phyloP scores from a whole-genome alignment of 768 basidiomycete species.

The Leccinum ochraceum region DNA sequence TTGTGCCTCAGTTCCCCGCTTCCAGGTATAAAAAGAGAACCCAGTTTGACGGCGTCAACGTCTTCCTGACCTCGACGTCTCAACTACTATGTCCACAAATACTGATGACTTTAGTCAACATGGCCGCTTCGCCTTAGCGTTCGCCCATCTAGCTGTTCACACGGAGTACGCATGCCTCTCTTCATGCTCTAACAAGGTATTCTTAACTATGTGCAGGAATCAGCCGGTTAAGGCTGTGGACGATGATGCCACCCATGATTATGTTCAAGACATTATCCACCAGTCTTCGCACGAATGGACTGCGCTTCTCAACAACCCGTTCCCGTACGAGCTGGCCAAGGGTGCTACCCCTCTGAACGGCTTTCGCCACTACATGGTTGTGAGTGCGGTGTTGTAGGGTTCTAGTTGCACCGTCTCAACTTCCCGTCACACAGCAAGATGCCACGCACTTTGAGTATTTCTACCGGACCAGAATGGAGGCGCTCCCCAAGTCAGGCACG shows the following conservation, averaged over 20 bases:
- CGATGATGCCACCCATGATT: background rate
- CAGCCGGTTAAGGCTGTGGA: background rate
- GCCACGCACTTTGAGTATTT: slow-evolving; percentile 8
- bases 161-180: background rate
- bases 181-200: too few species aligned
- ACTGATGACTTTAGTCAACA: background rate
- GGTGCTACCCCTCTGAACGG: slow-evolving; percentile 1
- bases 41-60: background rate
- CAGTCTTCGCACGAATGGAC: background rate
- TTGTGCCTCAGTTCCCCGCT: background rate
- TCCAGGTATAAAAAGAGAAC: background rate
- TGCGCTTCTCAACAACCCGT: background rate
- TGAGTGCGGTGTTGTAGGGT: background rate
- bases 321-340: background rate
- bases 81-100: background rate
- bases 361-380: slow-evolving; percentile 10
- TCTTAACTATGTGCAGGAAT: background rate
- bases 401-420: background rate
- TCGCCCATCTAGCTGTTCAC: background rate
- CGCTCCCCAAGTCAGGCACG: background rate
- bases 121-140: background rate
- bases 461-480: background rate
- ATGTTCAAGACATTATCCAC: slow-evolving; percentile 1
- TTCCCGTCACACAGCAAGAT: slow-evolving; percentile 1
- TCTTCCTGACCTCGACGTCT: background rate